Base-by-base conservation (phyloP, 331 rosid genomes). In the Cydonia oblonga region DNA sequence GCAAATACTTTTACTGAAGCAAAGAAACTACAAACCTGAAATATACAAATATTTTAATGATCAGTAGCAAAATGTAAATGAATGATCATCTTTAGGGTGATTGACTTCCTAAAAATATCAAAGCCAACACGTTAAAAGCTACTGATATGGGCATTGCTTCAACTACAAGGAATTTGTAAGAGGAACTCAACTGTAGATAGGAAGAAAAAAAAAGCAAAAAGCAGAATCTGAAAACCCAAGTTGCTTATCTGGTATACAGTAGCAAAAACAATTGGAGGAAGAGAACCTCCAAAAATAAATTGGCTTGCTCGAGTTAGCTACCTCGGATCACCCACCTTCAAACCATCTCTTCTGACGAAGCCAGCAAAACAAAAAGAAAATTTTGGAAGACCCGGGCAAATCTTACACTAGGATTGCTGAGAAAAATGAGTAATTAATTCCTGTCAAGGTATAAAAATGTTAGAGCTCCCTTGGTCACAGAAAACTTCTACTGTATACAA, bases 351-450 rank as follows among this genome's bases (percentile, higher is more conserved):
- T 16, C 35, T 35, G 70, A 42, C 14, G 32, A 68, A 68, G 61
- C 69, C 72, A 57, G 72, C 26, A 35, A 19, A 20, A 52, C 13
- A 12, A 10, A 66, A 26, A 38, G 58, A 25, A 3, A 18, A 29
- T 64, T 52, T 38, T 23, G 22, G 72, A 56, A 71, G 28, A 51
- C 44, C 30, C 26, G 30, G 64, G 40, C 32, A 8, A 18, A 68
- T 67, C 73, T 86, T 78, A 69, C 84, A 73, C 81, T 87, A 82
- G 42, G 88, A 83, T 81, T 85, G 85, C 84, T 84, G 81, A 54
- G 88, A 77, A 75, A 81, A 77, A 57, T 71, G 89, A 23, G 86
- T 19, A 25, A 83, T 59, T 56, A 93, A 71, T 84, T 93, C 97
- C 98, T 93, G 97, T 64, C 68, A 49, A 76, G 72, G 60, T 49